phyloP scores from a whole-genome alignment of 2,329 filamentous ascomycete species.

The Didymella glomerata region DNA sequence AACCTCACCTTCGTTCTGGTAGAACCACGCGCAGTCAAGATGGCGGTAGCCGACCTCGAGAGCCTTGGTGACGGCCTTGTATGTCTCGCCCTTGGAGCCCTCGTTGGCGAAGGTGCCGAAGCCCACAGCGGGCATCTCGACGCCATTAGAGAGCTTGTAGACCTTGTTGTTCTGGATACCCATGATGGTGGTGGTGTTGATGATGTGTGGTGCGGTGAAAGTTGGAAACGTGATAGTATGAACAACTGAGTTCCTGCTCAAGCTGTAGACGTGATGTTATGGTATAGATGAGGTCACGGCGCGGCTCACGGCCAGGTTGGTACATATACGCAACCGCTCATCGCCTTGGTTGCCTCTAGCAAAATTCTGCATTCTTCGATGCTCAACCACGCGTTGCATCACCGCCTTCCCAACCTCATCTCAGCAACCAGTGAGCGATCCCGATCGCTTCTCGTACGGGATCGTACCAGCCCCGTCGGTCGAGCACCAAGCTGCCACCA shows the following conservation, averaged over 20 bases:
- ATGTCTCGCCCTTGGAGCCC: conserved; percentile 64
- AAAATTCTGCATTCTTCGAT: conserved; percentile 30
- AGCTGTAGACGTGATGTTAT: conserved; percentile 12
- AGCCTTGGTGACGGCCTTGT: conserved; percentile 66
- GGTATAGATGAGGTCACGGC: conserved; percentile 15
- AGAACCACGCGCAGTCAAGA: conserved; percentile 75
- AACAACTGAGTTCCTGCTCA: conserved; percentile 22
- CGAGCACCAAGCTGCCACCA: conserved; percentile 9
- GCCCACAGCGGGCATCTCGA: conserved; percentile 72
- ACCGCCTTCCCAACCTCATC: conserved; percentile 18
- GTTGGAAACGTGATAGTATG: background rate
- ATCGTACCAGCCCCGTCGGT: conserved; percentile 28
- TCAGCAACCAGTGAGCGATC: conserved; percentile 24
- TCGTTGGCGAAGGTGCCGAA: conserved; percentile 78
- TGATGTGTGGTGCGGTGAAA: background rate
- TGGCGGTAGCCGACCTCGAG: conserved; percentile 69
- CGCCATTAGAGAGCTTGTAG: conserved; percentile 65
- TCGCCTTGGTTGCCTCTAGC: conserved; percentile 24
- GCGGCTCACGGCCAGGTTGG: conserved; percentile 19
- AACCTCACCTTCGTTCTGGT: conserved; percentile 76
- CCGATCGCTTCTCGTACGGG: conserved; percentile 33
- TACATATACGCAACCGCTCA: conserved; percentile 27
- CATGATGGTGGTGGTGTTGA: conserved; percentile 33
- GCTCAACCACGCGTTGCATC: conserved; percentile 22
- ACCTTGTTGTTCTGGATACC: conserved; percentile 50